phyloP scores from a whole-genome alignment of 1,284 basidiomycete genomes.

The Cutaneotrichosporon daszewskae region DNA sequence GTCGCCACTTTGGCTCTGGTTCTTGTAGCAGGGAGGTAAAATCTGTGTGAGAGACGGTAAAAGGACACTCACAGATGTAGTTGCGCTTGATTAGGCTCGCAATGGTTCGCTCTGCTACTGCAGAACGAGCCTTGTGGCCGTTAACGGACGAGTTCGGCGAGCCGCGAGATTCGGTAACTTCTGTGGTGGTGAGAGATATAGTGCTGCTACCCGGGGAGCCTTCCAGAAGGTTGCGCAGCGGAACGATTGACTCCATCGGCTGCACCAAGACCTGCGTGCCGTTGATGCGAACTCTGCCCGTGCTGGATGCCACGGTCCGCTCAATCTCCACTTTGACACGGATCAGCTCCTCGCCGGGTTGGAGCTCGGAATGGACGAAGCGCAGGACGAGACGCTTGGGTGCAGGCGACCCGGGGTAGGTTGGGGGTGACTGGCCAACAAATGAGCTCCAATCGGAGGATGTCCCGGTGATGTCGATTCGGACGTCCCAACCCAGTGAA shows the following conservation, averaged over 20 bases:
- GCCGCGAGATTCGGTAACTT: constrained; percentile 20
- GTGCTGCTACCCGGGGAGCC: constrained; percentile 41
- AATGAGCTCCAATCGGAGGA: constrained; percentile 65
- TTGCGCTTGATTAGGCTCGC: constrained; percentile 78
- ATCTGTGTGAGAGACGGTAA: too few species aligned
- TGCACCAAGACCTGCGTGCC: constrained; percentile 68
- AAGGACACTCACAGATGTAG: constrained; percentile 73
- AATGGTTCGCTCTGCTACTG: constrained; percentile 68
- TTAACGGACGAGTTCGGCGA: constrained; percentile 18
- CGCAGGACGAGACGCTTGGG: constrained; percentile 62
- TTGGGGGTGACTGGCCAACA: constrained; percentile 53
- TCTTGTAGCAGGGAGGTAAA: constrained; percentile 96
- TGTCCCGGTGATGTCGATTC: constrained; percentile 60
- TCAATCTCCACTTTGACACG: constrained; percentile 75
- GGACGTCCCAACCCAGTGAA: constrained; percentile 84
- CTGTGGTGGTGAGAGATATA: constrained; percentile 34
- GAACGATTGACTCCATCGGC: constrained; percentile 24
- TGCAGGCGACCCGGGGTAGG: constrained; percentile 40
- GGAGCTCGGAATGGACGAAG: constrained; percentile 62
- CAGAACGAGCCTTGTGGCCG: constrained; percentile 52
- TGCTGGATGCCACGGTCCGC: constrained; percentile 54
- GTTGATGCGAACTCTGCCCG: constrained; percentile 64
- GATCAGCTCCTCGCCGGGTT: constrained; percentile 58
- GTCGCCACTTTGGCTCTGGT: constrained; percentile 93
- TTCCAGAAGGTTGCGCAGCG: constrained; percentile 24